Percentiles rank a stretch among this genome's conserved stretches.
These are phyloP conservation scores for Davidsoniella neocaledoniae DNA, from an alignment of 2,329 filamentous ascomycete species.

Conservation along the genomic window DNA sequence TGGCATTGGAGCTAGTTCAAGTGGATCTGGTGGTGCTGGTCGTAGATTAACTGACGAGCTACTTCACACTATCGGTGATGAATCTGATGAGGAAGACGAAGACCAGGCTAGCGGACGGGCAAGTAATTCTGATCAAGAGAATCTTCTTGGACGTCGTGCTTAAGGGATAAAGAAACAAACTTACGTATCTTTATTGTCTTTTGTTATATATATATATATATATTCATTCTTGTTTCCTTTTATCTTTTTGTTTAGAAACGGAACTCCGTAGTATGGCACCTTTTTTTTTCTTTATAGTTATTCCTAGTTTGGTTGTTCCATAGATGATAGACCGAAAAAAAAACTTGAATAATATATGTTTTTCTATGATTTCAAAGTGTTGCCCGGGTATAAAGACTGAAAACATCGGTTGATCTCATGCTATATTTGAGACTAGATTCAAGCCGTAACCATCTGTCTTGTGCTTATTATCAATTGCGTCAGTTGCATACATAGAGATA, in stretches of 20 bases:
- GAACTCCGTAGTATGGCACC: background rate
- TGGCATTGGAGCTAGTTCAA: background rate
- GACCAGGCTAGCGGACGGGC: conserved; percentile 29
- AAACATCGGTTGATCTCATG: too few relatives aligned
- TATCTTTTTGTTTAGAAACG: background rate
- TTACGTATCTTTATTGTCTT: background rate
- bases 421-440: too few relatives aligned
- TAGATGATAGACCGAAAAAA: too few relatives aligned
- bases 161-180: background rate
- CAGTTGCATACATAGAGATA: too few relatives aligned
- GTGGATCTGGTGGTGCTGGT: background rate
- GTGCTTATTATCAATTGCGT: too few relatives aligned
- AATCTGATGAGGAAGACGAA: conserved; percentile 19
- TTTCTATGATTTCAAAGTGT: too few relatives aligned
- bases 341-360: too few relatives aligned
- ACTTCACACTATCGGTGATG: conserved; percentile 14
- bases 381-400: too few relatives aligned
- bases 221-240: background rate
- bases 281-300: background rate
- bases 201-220: background rate
- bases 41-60: conserved; percentile 4
- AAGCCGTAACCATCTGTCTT: too few relatives aligned
- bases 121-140: conserved; percentile 20
- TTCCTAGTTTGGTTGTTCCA: background rate
- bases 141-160: conserved; percentile 11